These are phyloP conservation scores for Colletotrichum incanum DNA, from an alignment of 2,329 filamentous ascomycete species.

Conservation along the genomic window DNA sequence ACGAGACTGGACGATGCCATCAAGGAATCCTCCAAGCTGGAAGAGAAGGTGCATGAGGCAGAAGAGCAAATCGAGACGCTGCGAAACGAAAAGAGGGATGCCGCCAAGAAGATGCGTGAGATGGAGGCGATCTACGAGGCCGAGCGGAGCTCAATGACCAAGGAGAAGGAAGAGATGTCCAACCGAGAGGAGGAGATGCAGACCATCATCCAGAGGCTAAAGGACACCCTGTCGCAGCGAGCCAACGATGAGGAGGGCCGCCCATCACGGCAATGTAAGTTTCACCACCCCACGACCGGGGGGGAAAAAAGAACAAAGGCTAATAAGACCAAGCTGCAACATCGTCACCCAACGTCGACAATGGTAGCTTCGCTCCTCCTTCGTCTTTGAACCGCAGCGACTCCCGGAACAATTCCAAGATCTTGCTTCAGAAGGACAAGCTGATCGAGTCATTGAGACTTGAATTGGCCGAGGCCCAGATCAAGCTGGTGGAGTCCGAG, in stretches of 20 bases:
- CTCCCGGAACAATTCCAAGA: constrained; percentile 89
- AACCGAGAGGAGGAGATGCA: constrained; percentile 93
- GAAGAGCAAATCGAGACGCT: constrained; percentile 87
- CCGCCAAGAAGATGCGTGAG: constrained; percentile 87
- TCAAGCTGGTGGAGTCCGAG: constrained; percentile 94
- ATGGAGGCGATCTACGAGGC: constrained; percentile 94
- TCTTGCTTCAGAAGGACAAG: constrained; percentile 95
- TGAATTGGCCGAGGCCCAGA: constrained; percentile 94
- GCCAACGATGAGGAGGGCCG: constrained; percentile 70
- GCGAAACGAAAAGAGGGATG: constrained; percentile 88
- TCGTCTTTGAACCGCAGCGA: constrained; percentile 89
- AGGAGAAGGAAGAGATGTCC: constrained; percentile 91
- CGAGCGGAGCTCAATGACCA: constrained; percentile 87
- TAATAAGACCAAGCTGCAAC: constrained; percentile 29
- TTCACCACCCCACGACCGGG: constrained; percentile 3
- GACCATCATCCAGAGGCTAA: constrained; percentile 89
- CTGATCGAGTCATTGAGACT: constrained; percentile 93
- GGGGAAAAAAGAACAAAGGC: constrained; percentile 19
- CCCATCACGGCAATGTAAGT: constrained; percentile 72
- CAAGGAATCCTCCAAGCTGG: constrained; percentile 86
- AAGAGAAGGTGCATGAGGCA: constrained; percentile 89
- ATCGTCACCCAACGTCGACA: constrained; percentile 79
- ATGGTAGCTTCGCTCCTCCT: constrained; percentile 87
- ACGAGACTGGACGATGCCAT: constrained; percentile 87
- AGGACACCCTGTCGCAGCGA: constrained; percentile 88